Evolutionary conservation across 176 grass and related monocot genomes (phyloP), one percentile per base, ranked within the genome.

Genomic region (Secale cereale): DNA sequence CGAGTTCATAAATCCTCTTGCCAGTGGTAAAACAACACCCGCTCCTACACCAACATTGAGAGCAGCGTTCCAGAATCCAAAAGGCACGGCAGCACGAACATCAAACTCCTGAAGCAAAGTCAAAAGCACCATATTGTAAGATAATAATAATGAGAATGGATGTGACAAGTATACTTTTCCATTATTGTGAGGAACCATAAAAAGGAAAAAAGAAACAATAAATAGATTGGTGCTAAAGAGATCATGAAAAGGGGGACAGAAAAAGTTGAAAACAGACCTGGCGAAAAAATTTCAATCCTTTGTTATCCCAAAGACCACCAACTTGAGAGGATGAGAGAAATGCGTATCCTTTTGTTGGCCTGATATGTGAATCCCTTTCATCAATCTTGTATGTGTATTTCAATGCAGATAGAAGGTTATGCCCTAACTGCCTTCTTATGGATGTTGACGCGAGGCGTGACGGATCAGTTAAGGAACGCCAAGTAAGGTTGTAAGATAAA

Each of bases 371-470:
- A 92, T 99, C 91, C 79, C 97, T 95, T 71, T 76, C 15, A 56
- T 99, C 97, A 76, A 96, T 82, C 62, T 91, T 99, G 89, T 91
- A 99, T 67, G 87, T 89, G 65, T 99, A 99, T 83, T 94, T 99
- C 75, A 99, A 65, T 39, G 93, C 92, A 73, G 93, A 95, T 6
- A 96, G 84, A 88, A 98, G 83, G 73, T 91, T 93, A 76, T 98
- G 90, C 70, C 91, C 93, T 80, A 98, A 92, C 79, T 93, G 92
- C 32, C 87, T 88, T 60, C 91, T 89, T 72, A 98, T 90, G 60
- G 94, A 83, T 23, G 84, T 88, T 23, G 97, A 92, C 70, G 91
- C 70, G 13, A 78, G 33, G 61, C 45, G 81, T 41, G 88, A 91
- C 32, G 93, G 97, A 71, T 98, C 90, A 82, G 81, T 90, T 81